Base-by-base conservation (phyloP, 495 filamentous ascomycete genomes). In the Xylaria telfairii region DNA sequence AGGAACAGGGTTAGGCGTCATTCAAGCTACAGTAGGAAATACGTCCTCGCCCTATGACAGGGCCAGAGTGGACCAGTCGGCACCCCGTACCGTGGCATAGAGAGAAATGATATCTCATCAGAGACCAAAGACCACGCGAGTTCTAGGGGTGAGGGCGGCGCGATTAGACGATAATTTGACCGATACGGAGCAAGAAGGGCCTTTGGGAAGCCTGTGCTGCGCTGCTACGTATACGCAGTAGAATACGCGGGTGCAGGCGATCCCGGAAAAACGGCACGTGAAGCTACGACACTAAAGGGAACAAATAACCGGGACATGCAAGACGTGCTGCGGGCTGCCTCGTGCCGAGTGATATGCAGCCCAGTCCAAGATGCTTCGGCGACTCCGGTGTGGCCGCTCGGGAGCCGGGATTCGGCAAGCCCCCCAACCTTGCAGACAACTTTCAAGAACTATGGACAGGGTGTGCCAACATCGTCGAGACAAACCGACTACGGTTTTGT, bases 211-310 rank as follows among this genome's bases (percentile, higher is more conserved):
- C 15, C 28, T 17, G 49, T 24, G 21, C 37, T 39, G 19, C 34
- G 57, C 37, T 39, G 57, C n/a, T 26, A 26, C 21, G 7, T 32
- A 19, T 19, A 24, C 28, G 19, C 15, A 34, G 24, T 30, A 34
- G 54, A 57, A n/a, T 57, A 12, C 19, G 17, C 17, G 19, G 17
- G 56, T 7, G 17, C 19, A 41, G 12, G 39, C 19, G 28, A 51
- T 37, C n/a, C 30, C 67, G 67, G 67, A 63, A 69, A 65, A 70
- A 7, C 68, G 68, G 68, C 68, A 70, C 60, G 39, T 65, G 39
- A 54, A 57, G 68, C 34, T 57, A 37, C 49, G 26, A 44, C 56
- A 34, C 68, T 53, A 59, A 56, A 19, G 37, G 10, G 37, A 28
- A 44, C 21, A 54, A 67, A 42, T 67, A 67, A 56, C 65, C 65